Percentiles rank a stretch among this genome's conserved stretches.
Conservation (phyloP, 352 stramenopile genomes). For the Globisporangium heterothallicum region DNA sequence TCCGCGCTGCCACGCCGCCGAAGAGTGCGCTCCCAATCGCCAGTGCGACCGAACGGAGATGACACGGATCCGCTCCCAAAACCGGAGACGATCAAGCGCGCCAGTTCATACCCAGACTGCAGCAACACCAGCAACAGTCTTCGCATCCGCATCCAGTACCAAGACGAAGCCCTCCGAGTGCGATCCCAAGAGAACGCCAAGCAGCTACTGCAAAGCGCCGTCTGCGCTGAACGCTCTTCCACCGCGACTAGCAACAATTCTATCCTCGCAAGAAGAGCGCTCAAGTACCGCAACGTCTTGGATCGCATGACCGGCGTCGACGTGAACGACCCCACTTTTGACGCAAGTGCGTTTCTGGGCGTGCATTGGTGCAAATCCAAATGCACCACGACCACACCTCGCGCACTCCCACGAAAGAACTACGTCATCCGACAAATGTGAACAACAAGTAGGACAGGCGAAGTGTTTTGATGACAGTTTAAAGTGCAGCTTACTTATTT, state of each 20-base stretch:
- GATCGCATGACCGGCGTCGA: conserved; percentile 35
- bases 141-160: conserved; percentile 14
- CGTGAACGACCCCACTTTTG: conserved; percentile 42
- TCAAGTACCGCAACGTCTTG: conserved; percentile 51
- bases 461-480: too few relatives aligned
- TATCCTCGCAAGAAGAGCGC: conserved; percentile 43
- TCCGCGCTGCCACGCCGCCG: too few relatives aligned
- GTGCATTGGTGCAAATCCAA: conserved; percentile 40
- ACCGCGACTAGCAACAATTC: conserved; percentile 12
- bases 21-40: not conserved
- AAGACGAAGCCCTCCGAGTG: conserved; percentile 12
- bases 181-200: conserved; percentile 9
- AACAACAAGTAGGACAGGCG: too few relatives aligned
- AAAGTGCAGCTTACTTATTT: too few relatives aligned
- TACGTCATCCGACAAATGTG: too few relatives aligned
- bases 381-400: not conserved
- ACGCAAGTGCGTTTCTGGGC: conserved; percentile 48
- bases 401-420: conserved; percentile 7
- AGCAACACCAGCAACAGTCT: not conserved
- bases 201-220: conserved; percentile 3
- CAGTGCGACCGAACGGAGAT: not conserved
- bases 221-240: not conserved
- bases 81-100: not conserved
- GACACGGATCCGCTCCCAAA: not conserved
- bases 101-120: not conserved